Evolutionary conservation across 331 rosid genomes (phyloP), one percentile per base, ranked within the genome.

Genomic region (Spiraea crenata): DNA sequence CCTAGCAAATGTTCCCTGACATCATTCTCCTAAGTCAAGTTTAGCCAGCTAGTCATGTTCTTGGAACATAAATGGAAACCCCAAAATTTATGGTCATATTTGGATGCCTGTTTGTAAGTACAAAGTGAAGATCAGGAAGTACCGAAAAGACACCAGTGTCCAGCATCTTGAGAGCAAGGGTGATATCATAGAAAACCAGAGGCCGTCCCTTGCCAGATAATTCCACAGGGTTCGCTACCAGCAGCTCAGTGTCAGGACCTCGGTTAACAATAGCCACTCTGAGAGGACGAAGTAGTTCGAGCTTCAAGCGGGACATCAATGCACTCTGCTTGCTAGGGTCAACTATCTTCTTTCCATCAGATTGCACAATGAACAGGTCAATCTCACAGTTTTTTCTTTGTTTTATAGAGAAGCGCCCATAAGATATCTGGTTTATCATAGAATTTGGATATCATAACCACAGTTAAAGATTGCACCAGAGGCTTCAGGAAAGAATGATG

Each of bases 121-220:
- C 12, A n/a, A 50, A 17, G 40, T 5, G 72, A 1, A 67, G 72
- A 79, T 70, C 5, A 69, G 82, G 50, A 69, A 77, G 72, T 95
- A 95, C 99, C 96, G 76, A 89, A 80, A 95, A 95, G 73, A 91
- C 83, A 81, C 96, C 80, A 40, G 80, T 77, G 81, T 82, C 77
- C 25, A 89, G 90, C 82, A 75, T 81, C 83, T 86, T 95, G 76
- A 95, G 88, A 71, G 97, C 95, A 71, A 83, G 96, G 74, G 99
- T 89, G 55, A 91, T 91, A 63, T 95, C 97, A 75, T 86, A 17
- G 60, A 95, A 91, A 57, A 95, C 99, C 69, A 87, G 97, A 51
- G 99, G 99, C 34, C 99, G 85, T 48, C 99, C 99, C 80, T 88
- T 89, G 72, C 93, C 89, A 12, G 97, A 89, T 72, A 95, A 75